Evolutionary conservation across 2,329 filamentous ascomycete genomes (phyloP).

Genomic region (Pseudogymnoascus verrucosus): DNA sequence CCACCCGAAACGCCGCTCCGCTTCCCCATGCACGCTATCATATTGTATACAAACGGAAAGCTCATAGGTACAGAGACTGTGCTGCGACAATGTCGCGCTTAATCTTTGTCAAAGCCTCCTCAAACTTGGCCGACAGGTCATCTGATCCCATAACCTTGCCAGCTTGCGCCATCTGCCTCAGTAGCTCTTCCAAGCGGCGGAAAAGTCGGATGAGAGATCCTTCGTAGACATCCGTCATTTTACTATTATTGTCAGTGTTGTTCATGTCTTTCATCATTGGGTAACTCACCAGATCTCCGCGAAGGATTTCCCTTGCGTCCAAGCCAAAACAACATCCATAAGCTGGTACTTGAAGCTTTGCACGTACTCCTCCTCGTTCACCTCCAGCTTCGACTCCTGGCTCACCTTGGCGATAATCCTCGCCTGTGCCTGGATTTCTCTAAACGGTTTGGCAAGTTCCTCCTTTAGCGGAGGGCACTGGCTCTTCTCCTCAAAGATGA

Average conservation of each 20-base stretch:
- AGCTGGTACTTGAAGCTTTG: slow-evolving; percentile 85
- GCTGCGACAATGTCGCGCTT: slow-evolving; percentile 90
- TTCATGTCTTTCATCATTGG: slow-evolving; percentile 17
- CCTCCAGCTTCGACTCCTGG: slow-evolving; percentile 81
- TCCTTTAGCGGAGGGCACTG: slow-evolving; percentile 71
- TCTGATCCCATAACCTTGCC: slow-evolving; percentile 97
- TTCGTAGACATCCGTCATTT: slow-evolving; percentile 99
- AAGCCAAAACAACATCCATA: slow-evolving; percentile 92
- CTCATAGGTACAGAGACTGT: slow-evolving; percentile 81
- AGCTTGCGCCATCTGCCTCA: slow-evolving; percentile 92
- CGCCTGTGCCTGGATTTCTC: slow-evolving; percentile 81
- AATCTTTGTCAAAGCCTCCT: slow-evolving; percentile 75
- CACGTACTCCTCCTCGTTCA: slow-evolving; percentile 95
- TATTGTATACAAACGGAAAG: slow-evolving; percentile 2
- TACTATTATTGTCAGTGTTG: slow-evolving; percentile 43
- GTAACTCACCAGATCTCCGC: slow-evolving; percentile 81
- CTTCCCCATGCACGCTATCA: slow-evolving; percentile 4
- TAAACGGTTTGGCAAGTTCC: slow-evolving; percentile 76
- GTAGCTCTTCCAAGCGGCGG: slow-evolving; percentile 84
- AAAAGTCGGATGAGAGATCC: slow-evolving; percentile 94
- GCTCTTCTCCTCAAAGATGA: slow-evolving; percentile 96
- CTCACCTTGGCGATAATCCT: slow-evolving; percentile 86
- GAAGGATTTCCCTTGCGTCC: slow-evolving; percentile 86
- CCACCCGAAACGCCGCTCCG: slow-evolving; percentile 5
- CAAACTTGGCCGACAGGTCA: slow-evolving; percentile 87